Conservation (phyloP, 257 asterid species). For the Ballota nigra region DNA sequence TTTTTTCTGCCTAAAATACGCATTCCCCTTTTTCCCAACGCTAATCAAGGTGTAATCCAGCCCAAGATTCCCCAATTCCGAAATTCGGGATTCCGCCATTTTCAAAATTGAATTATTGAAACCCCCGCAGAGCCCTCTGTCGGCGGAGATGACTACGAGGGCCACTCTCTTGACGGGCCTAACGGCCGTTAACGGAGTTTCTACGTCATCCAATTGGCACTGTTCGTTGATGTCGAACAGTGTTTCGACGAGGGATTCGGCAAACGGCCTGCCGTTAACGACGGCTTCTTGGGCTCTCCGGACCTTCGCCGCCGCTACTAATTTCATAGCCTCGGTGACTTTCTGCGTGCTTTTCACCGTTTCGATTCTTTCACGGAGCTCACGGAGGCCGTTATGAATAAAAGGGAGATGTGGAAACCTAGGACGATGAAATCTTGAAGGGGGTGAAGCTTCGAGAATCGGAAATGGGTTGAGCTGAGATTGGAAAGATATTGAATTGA, state of each 20-base stretch:
- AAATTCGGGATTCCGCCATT: conserved; percentile 50
- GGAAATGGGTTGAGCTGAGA: conserved; percentile 41
- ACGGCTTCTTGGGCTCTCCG: conserved; percentile 80
- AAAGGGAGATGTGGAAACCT: neutral
- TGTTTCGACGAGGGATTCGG: conserved; percentile 57
- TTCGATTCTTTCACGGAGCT: conserved; percentile 57
- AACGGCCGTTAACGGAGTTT: conserved; percentile 52
- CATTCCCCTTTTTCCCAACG: conserved; percentile 68
- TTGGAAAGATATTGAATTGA: conserved; percentile 29
- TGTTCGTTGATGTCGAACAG: conserved; percentile 54
- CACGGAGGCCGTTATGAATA: conserved; percentile 50
- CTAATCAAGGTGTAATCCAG: conserved; percentile 50
- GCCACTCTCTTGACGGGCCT: conserved; percentile 69
- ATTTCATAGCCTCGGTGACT: conserved; percentile 69
- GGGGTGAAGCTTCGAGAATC: neutral
- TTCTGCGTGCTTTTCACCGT: conserved; percentile 63
- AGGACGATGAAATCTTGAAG: conserved; percentile 7
- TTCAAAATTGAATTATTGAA: conserved; percentile 52
- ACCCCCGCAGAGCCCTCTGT: conserved; percentile 78
- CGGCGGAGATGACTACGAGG: conserved; percentile 57
- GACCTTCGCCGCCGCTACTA: conserved; percentile 75
- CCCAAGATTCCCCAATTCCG: conserved; percentile 47
- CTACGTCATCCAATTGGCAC: conserved; percentile 58
- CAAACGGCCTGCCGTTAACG: conserved; percentile 57
- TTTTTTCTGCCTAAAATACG: conserved; percentile 38